phyloP scores from a whole-genome alignment of 2,329 filamentous ascomycete species.

The Fusarium penzigii region DNA sequence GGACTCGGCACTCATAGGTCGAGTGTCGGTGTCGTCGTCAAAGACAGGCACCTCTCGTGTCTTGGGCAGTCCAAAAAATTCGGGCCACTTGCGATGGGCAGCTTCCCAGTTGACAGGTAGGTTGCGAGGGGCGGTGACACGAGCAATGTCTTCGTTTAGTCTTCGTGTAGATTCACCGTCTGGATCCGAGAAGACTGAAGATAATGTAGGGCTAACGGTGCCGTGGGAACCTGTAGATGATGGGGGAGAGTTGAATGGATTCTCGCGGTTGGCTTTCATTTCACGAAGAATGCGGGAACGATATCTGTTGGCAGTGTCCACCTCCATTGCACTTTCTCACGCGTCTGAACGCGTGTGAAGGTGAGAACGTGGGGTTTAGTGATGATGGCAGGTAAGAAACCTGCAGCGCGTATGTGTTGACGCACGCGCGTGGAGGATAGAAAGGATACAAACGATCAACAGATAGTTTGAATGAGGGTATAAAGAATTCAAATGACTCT shows the following conservation, averaged over 20 bases:
- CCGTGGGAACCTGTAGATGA: slow-evolving; percentile 60
- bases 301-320: slow-evolving; percentile 43
- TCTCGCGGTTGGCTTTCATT: slow-evolving; percentile 53
- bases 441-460: slow-evolving; percentile 20
- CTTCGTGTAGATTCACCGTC: slow-evolving; percentile 56
- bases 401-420: slow-evolving; percentile 22
- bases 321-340: slow-evolving; percentile 41
- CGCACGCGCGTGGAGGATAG: slow-evolving; percentile 10
- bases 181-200: slow-evolving; percentile 53
- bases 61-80: slow-evolving; percentile 48
- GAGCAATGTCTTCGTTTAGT: slow-evolving; percentile 50
- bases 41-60: slow-evolving; percentile 28
- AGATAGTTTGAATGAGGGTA: slow-evolving; percentile 9
- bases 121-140: slow-evolving; percentile 42
- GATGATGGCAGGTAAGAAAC: slow-evolving; percentile 19
- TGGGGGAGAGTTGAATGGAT: slow-evolving; percentile 60
- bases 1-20: slow-evolving; percentile 36
- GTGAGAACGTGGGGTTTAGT: slow-evolving; percentile 19
- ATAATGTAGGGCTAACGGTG: slow-evolving; percentile 55
- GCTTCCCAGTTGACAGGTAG: slow-evolving; percentile 46
- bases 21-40: slow-evolving; percentile 37
- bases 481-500: slow-evolving; percentile 16
- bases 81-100: slow-evolving; percentile 53
- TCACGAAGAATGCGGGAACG: slow-evolving; percentile 52
- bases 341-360: slow-evolving; percentile 23